Evolutionary conservation across 257 asterid species (phyloP), one percentile per base, ranked within the genome.

Genomic region (Salvia miltiorrhiza): DNA sequence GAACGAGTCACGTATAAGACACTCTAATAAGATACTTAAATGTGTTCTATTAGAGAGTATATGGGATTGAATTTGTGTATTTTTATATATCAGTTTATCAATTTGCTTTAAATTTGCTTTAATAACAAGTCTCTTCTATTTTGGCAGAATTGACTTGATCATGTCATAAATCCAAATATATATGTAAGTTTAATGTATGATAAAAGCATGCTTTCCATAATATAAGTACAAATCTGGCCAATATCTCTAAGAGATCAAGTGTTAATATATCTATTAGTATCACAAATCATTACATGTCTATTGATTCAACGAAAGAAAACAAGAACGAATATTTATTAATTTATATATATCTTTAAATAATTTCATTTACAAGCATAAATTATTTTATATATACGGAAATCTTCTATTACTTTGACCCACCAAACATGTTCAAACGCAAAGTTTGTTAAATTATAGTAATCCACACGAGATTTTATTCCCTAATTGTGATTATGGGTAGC

Each of bases 401-500:
- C 13, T 11, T 0, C 43, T 37, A 35, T 11, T 41, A 63, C 59
- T 64, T 76, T 76, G 73, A 76, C 73, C 59, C 63, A 69, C 72
- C 80, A 70, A 76, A 76, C 80, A 54, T 21, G 55, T 49, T 69
- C 47, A 56, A 33, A 41, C 61, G 8, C 65, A 4, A 52, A 60
- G 17, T 41, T 13, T 35, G 57, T 37, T 52, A 63, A 65, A 55
- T n/a, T 45, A 39, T 30, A 30, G 5, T 48, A 64, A 65, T 65
- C 60, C 43, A 14, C 12, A 17, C 40, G 70, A 71, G 73, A 70
- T 76, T 64, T 70, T 76, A 49, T 71, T 76, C 80, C 44, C 64
- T 49, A 19, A 56, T 73, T 44, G 40, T 32, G 78, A 66, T 58
- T 57, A 13, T 19, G 77, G 47, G 12, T 56, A 32, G 58, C 14